These are phyloP conservation scores for Beverwykella pulmonaria DNA, from an alignment of 495 filamentous ascomycete genomes.

Conservation along the genomic window DNA sequence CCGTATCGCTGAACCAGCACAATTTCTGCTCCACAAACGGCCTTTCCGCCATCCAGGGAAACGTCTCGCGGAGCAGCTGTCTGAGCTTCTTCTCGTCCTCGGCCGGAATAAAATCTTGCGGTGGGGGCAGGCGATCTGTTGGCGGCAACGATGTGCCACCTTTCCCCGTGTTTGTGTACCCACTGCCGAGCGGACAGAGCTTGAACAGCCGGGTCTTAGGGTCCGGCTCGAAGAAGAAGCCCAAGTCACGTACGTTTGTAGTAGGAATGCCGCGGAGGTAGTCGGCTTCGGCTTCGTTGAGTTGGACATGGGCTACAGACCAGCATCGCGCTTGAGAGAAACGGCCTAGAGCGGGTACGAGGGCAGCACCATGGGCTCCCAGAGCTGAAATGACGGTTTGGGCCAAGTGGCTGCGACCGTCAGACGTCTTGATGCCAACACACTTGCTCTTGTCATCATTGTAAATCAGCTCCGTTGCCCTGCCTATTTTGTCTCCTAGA, in stretches of 20 bases:
- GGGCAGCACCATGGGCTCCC: conserved; percentile 48
- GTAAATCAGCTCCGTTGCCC: too few relatives aligned
- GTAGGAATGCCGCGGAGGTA: conserved; percentile 57
- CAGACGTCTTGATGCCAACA: conserved; percentile 1
- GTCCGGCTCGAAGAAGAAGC: conserved; percentile 64
- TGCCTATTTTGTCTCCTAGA: conserved; percentile 39
- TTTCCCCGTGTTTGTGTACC: conserved; percentile 51
- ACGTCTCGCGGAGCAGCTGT: conserved; percentile 52
- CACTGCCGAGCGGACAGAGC: conserved; percentile 57
- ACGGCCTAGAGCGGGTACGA: conserved; percentile 44
- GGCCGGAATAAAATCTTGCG: conserved; percentile 49
- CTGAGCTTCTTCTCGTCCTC: conserved; percentile 54
- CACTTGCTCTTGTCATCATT: too few relatives aligned
- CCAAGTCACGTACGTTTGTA: conserved; percentile 58
- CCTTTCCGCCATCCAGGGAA: conserved; percentile 55
- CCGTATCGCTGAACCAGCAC: conserved; percentile 62
- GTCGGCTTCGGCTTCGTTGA: conserved; percentile 55
- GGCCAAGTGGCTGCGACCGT: conserved; percentile 47
- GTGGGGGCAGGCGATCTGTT: conserved; percentile 32
- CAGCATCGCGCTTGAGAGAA: conserved; percentile 54
- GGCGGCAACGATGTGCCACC: conserved; percentile 38
- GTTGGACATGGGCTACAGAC: conserved; percentile 58
- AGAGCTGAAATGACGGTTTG: conserved; percentile 51
- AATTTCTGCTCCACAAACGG: conserved; percentile 53
- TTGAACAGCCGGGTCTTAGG: conserved; percentile 50